Evolutionary conservation across 495 filamentous ascomycete species (phyloP), one percentile per base, ranked within the genome.

Genomic region (Podospora pseudocomata): DNA sequence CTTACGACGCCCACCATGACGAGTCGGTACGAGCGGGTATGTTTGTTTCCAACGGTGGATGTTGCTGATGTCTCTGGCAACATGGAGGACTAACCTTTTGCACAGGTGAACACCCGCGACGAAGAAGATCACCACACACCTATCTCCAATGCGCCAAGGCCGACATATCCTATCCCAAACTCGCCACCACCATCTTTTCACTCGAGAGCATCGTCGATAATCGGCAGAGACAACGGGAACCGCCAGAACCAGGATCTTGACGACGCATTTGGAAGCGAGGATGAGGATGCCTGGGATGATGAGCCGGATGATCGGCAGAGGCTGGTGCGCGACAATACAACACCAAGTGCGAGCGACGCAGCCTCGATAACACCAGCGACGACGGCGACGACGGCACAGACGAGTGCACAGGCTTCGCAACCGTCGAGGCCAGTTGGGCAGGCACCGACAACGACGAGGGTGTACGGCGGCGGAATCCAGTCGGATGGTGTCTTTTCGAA

Each of bases 401-500:
- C 75, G 62, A 64, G 18, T 67, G 18, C 73, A 2, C 72, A 75
- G 30, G 66, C 80, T 56, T 65, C 72, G 16, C 68, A 70, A 32
- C 65, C n/a, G n/a, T 66, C 18, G 39, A 64, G 54, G 19, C 68
- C 39, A 11, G 58, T 44, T 11, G 65, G 61, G 5, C 39, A 54
- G 6, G 69, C 61, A 15, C 69, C 65, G 9, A 68, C 67, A 27
- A 71, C 79, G 34, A 63, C 71, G 44, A 67, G 77, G 64, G 81
- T 90, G 11, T 86, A 91, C 72, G 90, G 90, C 34, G 83, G 86
- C 23, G 86, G 89, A 26, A 85, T 85, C 39, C 94, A 82, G 63
- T 80, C 93, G 65, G 96, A 99, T 83, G 95, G 95, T 66, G 95
- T 99, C 39, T 99, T 96, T 79, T 93, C 94, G 69, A 99, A 99